Evolutionary conservation across 495 filamentous ascomycete species (phyloP).

Genomic region (Pseudoneurospora amorphoporcata): DNA sequence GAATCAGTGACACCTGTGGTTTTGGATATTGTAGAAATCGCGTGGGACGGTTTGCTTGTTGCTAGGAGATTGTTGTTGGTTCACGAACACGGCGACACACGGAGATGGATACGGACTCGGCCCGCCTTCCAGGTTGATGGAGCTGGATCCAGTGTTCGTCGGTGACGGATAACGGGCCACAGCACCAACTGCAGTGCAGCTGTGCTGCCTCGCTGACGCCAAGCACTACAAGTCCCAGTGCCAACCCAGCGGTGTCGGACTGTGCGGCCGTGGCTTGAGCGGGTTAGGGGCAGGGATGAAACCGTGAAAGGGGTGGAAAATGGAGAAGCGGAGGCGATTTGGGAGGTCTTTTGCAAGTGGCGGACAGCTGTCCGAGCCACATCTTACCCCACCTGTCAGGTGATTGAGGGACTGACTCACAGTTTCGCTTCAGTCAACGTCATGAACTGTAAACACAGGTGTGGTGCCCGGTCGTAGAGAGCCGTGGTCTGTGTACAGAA

Average conservation of each 20-base stretch:
- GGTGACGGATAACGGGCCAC: background rate
- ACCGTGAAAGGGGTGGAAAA: background rate
- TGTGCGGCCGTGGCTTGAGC: background rate
- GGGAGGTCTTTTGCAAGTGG: background rate
- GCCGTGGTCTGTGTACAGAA: background rate
- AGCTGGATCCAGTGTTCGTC: background rate
- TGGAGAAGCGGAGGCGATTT: background rate
- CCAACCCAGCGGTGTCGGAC: background rate
- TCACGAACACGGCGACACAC: background rate
- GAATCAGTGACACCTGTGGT: background rate
- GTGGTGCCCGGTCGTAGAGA: background rate
- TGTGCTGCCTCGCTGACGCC: background rate
- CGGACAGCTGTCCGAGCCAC: slow-evolving; percentile 1
- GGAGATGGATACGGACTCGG: background rate
- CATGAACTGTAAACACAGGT: slow-evolving; percentile 9
- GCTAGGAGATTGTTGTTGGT: background rate
- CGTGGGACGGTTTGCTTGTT: background rate
- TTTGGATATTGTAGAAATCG: background rate
- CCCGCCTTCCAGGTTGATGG: background rate
- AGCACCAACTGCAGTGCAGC: background rate
- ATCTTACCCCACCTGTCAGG: slow-evolving; percentile 19
- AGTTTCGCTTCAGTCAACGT: slow-evolving; percentile 16
- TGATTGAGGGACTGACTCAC: slow-evolving; percentile 23
- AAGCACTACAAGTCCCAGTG: background rate
- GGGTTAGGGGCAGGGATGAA: background rate